Evolutionary conservation across 1,284 basidiomycete genomes (phyloP).

Genomic region (Gomphus sp.): DNA sequence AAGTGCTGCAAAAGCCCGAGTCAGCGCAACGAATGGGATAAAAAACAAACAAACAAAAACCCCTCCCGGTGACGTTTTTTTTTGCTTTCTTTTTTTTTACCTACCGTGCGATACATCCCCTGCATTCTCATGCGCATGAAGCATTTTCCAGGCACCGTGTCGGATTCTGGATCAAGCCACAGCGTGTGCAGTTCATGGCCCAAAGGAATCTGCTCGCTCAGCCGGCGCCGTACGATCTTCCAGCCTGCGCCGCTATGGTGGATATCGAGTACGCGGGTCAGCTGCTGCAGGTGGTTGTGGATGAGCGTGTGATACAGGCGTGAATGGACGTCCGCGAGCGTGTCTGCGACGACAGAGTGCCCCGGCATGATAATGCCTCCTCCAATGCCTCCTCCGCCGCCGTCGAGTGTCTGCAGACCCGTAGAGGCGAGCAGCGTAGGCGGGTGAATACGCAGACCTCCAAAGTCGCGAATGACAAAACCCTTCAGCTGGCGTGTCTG

Average conservation of each 20-base stretch:
- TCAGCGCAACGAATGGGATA: too few relatives aligned
- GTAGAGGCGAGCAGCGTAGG: conserved; percentile 33
- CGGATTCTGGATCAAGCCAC: conserved; percentile 38
- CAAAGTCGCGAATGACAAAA: conserved; percentile 45
- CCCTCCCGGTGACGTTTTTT: too few relatives aligned
- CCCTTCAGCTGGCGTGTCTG: conserved; percentile 33
- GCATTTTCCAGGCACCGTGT: conserved; percentile 40
- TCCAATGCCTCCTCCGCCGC: too few relatives aligned
- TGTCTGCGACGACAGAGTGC: conserved; percentile 38
- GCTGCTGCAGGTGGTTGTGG: conserved; percentile 45
- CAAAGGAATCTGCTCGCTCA: conserved; percentile 30
- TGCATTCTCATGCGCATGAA: conserved; percentile 46
- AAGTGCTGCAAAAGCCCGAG: conserved; percentile 24
- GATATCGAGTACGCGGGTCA: conserved; percentile 39
- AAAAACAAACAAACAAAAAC: too few relatives aligned
- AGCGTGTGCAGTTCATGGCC: conserved; percentile 22
- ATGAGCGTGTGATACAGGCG: conserved; percentile 45
- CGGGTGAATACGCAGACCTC: conserved; percentile 40
- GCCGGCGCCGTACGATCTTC: conserved; percentile 32
- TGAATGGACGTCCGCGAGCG: conserved; percentile 42
- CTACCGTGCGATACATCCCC: conserved; percentile 31
- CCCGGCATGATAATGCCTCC: conserved; percentile 29
- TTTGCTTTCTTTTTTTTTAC: too few relatives aligned
- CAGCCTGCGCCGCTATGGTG: conserved; percentile 43
- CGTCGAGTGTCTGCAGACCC: conserved; percentile 32